Conservation (phyloP, 2,329 filamentous ascomycete species). For the Fusarium buxicola region DNA sequence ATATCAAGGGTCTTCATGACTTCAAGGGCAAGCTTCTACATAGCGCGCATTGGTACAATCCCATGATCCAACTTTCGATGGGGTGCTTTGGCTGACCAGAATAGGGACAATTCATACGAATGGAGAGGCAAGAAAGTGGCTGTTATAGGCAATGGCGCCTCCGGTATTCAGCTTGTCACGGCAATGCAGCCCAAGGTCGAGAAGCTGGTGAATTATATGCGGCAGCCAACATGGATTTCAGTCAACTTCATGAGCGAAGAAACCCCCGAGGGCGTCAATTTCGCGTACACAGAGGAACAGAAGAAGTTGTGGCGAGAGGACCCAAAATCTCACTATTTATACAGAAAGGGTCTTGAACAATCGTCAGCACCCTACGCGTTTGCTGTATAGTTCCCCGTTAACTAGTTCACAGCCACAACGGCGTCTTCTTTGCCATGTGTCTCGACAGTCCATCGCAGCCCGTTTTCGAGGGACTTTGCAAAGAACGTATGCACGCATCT, state of each 20-base stretch:
- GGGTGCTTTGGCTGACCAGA: background rate
- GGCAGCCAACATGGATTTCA: constrained; percentile 10
- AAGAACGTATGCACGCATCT: constrained; percentile 7
- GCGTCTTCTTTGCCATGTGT: constrained; percentile 15
- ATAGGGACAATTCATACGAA: constrained; percentile 5
- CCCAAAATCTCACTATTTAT: background rate
- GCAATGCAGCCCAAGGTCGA: constrained; percentile 8
- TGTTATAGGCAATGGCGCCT: constrained; percentile 7
- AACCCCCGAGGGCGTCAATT: constrained; percentile 5
- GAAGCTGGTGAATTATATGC: constrained; percentile 8
- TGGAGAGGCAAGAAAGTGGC: constrained; percentile 8
- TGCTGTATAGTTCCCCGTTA: background rate
- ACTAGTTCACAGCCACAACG: background rate
- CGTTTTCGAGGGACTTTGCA: constrained; percentile 8
- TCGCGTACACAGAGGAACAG: constrained; percentile 6
- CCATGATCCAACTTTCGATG: too few relatives aligned
- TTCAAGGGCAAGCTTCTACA: constrained; percentile 14
- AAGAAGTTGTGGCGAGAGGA: constrained; percentile 4
- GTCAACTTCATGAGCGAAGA: constrained; percentile 11
- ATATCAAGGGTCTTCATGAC: constrained; percentile 12
- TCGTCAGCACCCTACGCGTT: background rate
- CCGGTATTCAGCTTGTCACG: constrained; percentile 8
- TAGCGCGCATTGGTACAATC: constrained; percentile 1
- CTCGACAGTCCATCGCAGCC: constrained; percentile 9
- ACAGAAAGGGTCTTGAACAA: constrained; percentile 10